Percentiles rank a stretch among this genome's conserved stretches.
Conservation (phyloP, 1,139 yeast species). For the Spencermartinsiella ligniputridi region DNA sequence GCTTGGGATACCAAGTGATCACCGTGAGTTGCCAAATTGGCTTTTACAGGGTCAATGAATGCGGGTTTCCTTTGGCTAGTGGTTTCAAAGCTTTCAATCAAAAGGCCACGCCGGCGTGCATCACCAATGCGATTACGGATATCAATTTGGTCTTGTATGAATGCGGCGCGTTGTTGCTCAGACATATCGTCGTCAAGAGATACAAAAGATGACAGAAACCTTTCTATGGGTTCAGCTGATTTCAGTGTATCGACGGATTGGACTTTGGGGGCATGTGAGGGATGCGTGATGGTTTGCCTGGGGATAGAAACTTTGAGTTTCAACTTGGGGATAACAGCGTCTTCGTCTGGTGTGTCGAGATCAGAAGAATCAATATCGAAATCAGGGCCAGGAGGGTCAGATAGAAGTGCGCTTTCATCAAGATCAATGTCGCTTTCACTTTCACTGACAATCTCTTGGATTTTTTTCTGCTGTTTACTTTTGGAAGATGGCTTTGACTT, state of each 20-base stretch:
- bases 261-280: conserved; percentile 54
- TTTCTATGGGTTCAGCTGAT: not conserved
- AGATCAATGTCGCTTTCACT: conserved; percentile 12
- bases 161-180: conserved; percentile 43
- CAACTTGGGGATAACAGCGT: conserved; percentile 31
- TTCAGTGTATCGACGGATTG: conserved; percentile 33
- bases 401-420: conserved; percentile 2
- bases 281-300: conserved; percentile 66
- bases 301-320: conserved; percentile 50
- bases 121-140: conserved; percentile 45
- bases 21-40: conserved; percentile 38
- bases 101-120: conserved; percentile 50
- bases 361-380: conserved; percentile 3
- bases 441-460: conserved; percentile 21
- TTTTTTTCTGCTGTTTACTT: conserved; percentile 2
- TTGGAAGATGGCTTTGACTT: conserved; percentile 1
- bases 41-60: conserved; percentile 37
- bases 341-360: conserved; percentile 9
- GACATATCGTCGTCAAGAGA: conserved; percentile 54
- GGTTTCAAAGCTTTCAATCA: conserved; percentile 37
- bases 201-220: conserved; percentile 47
- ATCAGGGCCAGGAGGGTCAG: not conserved
- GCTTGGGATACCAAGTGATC: conserved; percentile 81
- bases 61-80: conserved; percentile 40
- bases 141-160: conserved; percentile 44